phyloP scores from a whole-genome alignment of 768 basidiomycete species.

The Steccherinum ochraceum region DNA sequence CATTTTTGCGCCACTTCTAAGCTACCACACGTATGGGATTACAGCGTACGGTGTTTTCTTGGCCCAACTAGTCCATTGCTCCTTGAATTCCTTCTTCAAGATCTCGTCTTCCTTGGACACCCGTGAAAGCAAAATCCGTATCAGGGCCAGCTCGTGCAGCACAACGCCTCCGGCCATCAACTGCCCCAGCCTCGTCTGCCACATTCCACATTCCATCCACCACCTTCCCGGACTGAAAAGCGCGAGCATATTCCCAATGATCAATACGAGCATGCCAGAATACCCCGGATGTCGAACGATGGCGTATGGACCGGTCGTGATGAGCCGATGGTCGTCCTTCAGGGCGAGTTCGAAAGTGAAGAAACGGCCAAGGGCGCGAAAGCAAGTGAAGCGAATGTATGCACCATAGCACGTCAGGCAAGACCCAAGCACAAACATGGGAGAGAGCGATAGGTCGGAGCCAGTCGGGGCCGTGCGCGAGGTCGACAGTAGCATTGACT shows the following conservation, averaged over 20 bases:
- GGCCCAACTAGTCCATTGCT: conserved; percentile 8
- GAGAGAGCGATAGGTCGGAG: conserved; percentile 26
- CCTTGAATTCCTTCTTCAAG: conserved; percentile 8
- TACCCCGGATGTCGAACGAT: conserved; percentile 17
- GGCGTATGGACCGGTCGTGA: conserved; percentile 14
- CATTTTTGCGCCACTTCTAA: too few relatives aligned
- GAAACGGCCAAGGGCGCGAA: conserved; percentile 2
- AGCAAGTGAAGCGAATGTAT: conserved; percentile 1
- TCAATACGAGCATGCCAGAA: conserved; percentile 1
- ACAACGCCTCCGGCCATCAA: background rate
- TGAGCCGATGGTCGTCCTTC: conserved; percentile 5
- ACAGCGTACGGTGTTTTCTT: conserved; percentile 6
- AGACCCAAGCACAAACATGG: background rate
- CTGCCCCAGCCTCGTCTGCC: background rate
- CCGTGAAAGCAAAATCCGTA: conserved; percentile 1
- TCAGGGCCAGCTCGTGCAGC: background rate
- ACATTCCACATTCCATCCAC: conserved; percentile 3
- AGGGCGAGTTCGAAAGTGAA: conserved; percentile 9
- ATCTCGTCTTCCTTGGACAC: conserved; percentile 6
- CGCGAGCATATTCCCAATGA: conserved; percentile 2
- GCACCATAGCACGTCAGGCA: background rate
- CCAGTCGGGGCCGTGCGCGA: background rate
- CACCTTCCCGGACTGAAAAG: conserved; percentile 5
- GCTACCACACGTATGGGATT: conserved; percentile 5
- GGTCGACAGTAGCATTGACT: background rate